These are phyloP conservation scores for Isabelozyma pseudorhagii DNA, from an alignment of 805 yeast genomes.

Conservation along the genomic window DNA sequence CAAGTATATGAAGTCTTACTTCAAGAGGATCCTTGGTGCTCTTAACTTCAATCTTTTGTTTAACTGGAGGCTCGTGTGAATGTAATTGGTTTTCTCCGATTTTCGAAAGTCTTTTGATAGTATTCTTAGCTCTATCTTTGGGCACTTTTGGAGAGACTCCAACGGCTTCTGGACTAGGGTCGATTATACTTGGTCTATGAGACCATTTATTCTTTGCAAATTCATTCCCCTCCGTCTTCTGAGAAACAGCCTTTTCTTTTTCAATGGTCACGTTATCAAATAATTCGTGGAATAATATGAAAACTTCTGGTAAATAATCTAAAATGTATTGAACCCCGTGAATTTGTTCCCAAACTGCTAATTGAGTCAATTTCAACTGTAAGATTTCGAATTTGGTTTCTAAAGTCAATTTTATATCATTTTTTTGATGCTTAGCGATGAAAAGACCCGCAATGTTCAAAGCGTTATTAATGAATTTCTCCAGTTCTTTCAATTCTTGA, in stretches of 20 bases:
- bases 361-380: slow-evolving; percentile 72
- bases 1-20: slow-evolving; percentile 9
- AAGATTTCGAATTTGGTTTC: slow-evolving; percentile 47
- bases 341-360: slow-evolving; percentile 62
- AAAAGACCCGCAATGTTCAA: slow-evolving; percentile 40
- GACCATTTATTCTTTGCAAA: slow-evolving; percentile 27
- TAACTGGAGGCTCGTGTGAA: neutral
- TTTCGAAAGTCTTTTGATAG: slow-evolving; percentile 13
- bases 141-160: slow-evolving; percentile 1
- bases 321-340: slow-evolving; percentile 57
- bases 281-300: slow-evolving; percentile 52
- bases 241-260: slow-evolving; percentile 6
- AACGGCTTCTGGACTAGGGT: slow-evolving; percentile 15
- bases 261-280: slow-evolving; percentile 28
- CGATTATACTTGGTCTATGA: slow-evolving; percentile 41
- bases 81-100: neutral
- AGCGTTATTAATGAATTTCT: slow-evolving; percentile 54
- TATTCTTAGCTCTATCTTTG: slow-evolving; percentile 16
- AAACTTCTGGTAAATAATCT: slow-evolving; percentile 64
- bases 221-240: slow-evolving; percentile 3
- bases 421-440: slow-evolving; percentile 24
- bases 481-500: slow-evolving; percentile 39
- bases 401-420: slow-evolving; percentile 19
- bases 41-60: neutral
- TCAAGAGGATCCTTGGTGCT: neutral